Conservation (phyloP, 345 rosid species). For the Pistacia vera region DNA sequence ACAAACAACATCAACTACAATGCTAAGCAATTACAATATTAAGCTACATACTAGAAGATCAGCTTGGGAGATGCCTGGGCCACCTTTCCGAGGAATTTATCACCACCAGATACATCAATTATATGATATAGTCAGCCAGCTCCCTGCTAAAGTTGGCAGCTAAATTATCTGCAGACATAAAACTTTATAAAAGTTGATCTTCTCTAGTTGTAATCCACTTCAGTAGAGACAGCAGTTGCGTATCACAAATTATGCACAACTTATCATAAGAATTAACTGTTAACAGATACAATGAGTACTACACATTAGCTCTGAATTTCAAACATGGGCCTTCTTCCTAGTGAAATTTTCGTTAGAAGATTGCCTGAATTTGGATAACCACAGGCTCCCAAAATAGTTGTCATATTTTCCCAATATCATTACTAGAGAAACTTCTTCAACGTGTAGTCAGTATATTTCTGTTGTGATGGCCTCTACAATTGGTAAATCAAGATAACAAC, state of each 20-base stretch:
- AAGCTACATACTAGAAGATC: slow-evolving; percentile 70
- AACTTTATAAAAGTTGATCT: slow-evolving; percentile 7
- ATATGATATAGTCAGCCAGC: slow-evolving; percentile 90
- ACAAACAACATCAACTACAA: no score
- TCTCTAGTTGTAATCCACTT: background rate
- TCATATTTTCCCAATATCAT: background rate
- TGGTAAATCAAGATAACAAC: background rate
- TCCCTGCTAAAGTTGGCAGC: slow-evolving; percentile 99
- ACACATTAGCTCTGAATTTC: background rate
- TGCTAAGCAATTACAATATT: background rate
- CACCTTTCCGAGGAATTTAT: slow-evolving; percentile 97
- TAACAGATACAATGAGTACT: background rate
- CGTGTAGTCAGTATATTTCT: background rate
- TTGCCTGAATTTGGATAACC: background rate
- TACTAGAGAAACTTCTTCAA: background rate
- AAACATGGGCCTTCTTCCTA: no score
- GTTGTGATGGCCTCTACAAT: background rate
- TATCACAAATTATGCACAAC: background rate
- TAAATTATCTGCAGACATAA: slow-evolving; percentile 67
- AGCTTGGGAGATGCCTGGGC: slow-evolving; percentile 99
- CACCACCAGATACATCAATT: slow-evolving; percentile 94
- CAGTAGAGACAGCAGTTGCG: no score
- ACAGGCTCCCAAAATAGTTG: background rate
- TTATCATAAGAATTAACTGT: background rate
- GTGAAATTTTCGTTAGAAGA: background rate